phyloP scores from a whole-genome alignment of 768 basidiomycete genomes.

The Rickenella mellea region DNA sequence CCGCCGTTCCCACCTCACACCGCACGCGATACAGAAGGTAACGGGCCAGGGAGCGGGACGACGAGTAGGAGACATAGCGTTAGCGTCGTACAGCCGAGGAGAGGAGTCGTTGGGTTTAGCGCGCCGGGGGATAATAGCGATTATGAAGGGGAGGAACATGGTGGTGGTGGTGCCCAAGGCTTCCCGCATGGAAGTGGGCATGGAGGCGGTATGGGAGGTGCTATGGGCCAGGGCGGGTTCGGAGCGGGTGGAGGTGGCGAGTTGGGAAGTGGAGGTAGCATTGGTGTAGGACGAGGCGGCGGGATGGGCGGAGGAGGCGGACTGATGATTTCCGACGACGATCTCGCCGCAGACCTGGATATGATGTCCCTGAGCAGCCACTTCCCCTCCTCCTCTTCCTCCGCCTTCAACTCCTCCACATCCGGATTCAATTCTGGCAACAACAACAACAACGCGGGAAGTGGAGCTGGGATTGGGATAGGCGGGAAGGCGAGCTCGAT shows the following conservation, averaged over 20 bases:
- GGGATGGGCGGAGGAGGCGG: conserved; percentile 38
- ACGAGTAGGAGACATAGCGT: conserved; percentile 80
- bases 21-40: conserved; percentile 23
- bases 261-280: too few species aligned
- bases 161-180: not conserved
- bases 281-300: too few species aligned
- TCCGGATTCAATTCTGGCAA: too few species aligned
- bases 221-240: too few species aligned
- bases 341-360: conserved; percentile 64
- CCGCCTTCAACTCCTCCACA: conserved; percentile 5
- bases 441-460: too few species aligned
- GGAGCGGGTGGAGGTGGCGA: too few species aligned
- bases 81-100: conserved; percentile 68
- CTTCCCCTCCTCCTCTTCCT: conserved; percentile 30
- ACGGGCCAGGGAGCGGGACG: conserved; percentile 52
- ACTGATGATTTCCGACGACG: conserved; percentile 68
- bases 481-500: too few species aligned
- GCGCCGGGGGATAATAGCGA: conserved; percentile 38
- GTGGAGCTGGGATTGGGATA: too few species aligned
- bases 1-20: conserved; percentile 56
- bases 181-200: too few species aligned
- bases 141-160: conserved; percentile 23
- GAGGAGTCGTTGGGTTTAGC: conserved; percentile 58
- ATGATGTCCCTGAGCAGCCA: conserved; percentile 49
- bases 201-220: too few species aligned